Base-by-base conservation (phyloP, 2,329 filamentous ascomycete genomes). In the Hypomyces rosellus region DNA sequence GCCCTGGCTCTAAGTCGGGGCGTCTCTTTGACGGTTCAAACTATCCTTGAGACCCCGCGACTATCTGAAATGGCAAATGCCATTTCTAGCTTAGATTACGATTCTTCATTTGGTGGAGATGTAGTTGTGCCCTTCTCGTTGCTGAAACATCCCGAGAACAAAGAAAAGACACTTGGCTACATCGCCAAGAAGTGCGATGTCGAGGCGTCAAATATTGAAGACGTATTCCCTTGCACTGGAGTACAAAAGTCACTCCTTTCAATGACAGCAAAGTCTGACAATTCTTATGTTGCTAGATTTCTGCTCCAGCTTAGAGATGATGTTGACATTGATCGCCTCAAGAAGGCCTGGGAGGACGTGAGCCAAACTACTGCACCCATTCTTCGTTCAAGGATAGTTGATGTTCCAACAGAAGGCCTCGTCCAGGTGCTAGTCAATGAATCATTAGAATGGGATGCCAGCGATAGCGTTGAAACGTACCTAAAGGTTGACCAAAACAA, bases 371-470 rank as follows among this genome's bases (percentile, higher is more conserved):
- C 30, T 11, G 48, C 48, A 30, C 48, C 48, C 30, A 49, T 49
- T 45, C 48, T 49, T n/a, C 41, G 41, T 2, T 49, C 36, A 7
- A 44, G 48, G 37, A 49, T 49, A 44, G 40, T 45, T 20, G 48
- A 49, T 30, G 41, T 16, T 45, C 41, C 48, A 8, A 38, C 16
- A 16, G 40, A 49, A 34, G 48, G 48, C n/a, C 48, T 49, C 20
- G 48, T 49, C 18, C 48, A 49, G 45, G 48, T 49, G 40, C 41
- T 45, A 16, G 12, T 49, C 8, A 45, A 45, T 4, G 48, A 45
- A 13, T 14, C 40, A 18, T 37, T 49, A 3, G 22, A 49, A 16
- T 49, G 48, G 48, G 25, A 30, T 30, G 25, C 2, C 25, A 30
- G 25, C 25, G 6, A 30, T 6, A 30, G 25, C 8, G 25, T 30